Conservation (phyloP, 2,329 filamentous ascomycete species). For the Alternaria gaisen region DNA sequence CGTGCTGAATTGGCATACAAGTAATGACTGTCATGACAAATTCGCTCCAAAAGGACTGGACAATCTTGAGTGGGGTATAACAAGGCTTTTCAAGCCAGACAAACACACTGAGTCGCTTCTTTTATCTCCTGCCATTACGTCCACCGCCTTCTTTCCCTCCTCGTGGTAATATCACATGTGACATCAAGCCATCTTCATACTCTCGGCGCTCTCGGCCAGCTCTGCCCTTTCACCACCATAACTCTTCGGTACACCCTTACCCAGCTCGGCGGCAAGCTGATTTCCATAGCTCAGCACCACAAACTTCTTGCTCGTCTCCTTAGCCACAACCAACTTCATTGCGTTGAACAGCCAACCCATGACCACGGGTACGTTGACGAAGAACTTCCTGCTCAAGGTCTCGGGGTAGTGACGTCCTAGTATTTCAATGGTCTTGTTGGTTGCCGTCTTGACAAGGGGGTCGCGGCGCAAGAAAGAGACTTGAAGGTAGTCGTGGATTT, state of each 20-base stretch:
- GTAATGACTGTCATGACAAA: background rate
- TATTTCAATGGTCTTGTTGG: slow-evolving; percentile 80
- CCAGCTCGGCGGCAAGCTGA: slow-evolving; percentile 72
- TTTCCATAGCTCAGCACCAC: slow-evolving; percentile 66
- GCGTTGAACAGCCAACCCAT: slow-evolving; percentile 78
- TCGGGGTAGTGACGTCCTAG: slow-evolving; percentile 89
- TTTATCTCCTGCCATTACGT: slow-evolving; percentile 31
- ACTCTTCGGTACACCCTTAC: slow-evolving; percentile 71
- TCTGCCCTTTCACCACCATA: slow-evolving; percentile 78
- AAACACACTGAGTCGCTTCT: background rate
- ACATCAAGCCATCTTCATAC: slow-evolving; percentile 46
- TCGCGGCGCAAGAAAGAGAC: slow-evolving; percentile 88
- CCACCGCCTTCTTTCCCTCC: background rate
- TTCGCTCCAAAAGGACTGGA: background rate
- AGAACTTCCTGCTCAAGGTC: slow-evolving; percentile 89
- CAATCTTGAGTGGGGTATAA: slow-evolving; percentile 25
- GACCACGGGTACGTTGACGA: slow-evolving; percentile 88
- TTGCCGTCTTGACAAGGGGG: slow-evolving; percentile 76
- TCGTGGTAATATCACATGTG: background rate
- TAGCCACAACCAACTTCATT: slow-evolving; percentile 57
- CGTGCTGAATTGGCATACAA: background rate
- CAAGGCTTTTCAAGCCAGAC: slow-evolving; percentile 14
- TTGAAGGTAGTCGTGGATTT: slow-evolving; percentile 92
- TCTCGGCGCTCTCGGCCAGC: slow-evolving; percentile 57
- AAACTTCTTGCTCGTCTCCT: slow-evolving; percentile 61